These are phyloP conservation scores for Orbilia javanica DNA, from an alignment of 2,329 filamentous ascomycete species.

Conservation along the genomic window DNA sequence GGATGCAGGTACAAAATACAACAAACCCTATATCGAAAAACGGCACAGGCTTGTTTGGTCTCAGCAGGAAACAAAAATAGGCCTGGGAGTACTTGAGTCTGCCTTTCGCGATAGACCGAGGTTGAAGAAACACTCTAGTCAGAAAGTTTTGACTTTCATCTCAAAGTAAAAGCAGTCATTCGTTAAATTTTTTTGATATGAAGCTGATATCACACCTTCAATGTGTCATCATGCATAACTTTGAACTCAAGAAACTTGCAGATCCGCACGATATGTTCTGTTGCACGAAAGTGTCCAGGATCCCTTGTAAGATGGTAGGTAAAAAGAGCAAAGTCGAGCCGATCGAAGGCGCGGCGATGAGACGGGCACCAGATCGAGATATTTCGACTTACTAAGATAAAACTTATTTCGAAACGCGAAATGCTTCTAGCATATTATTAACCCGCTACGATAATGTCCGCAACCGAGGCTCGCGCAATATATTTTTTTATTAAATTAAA, in stretches of 20 bases:
- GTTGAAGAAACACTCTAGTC: slow-evolving; percentile 1
- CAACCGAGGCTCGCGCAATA: slow-evolving; percentile 14
- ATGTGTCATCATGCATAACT: slow-evolving; percentile 13
- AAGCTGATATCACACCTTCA: slow-evolving; percentile 12
- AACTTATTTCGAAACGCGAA: slow-evolving; percentile 29
- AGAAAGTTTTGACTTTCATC: not conserved
- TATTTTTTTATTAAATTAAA: not conserved
- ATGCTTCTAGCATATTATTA: slow-evolving; percentile 15
- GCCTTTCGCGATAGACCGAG: not conserved
- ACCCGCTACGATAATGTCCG: slow-evolving; percentile 5
- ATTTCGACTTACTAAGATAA: slow-evolving; percentile 8
- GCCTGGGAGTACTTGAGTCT: slow-evolving; percentile 13
- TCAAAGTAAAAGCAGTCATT: not conserved
- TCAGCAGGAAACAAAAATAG: slow-evolving; percentile 19
- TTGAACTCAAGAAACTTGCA: not conserved
- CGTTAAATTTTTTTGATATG: not conserved
- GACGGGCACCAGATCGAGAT: slow-evolving; percentile 5
- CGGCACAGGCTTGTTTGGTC: slow-evolving; percentile 23
- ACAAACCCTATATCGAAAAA: not conserved
- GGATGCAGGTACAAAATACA: not conserved
- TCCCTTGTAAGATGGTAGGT: not conserved
- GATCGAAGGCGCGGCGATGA: not conserved
- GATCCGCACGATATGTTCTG: not conserved
- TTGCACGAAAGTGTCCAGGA: not conserved
- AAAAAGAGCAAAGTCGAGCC: slow-evolving; percentile 17